phyloP scores from a whole-genome alignment of 345 rosid genomes.

The Gossypium ekmanianum region DNA sequence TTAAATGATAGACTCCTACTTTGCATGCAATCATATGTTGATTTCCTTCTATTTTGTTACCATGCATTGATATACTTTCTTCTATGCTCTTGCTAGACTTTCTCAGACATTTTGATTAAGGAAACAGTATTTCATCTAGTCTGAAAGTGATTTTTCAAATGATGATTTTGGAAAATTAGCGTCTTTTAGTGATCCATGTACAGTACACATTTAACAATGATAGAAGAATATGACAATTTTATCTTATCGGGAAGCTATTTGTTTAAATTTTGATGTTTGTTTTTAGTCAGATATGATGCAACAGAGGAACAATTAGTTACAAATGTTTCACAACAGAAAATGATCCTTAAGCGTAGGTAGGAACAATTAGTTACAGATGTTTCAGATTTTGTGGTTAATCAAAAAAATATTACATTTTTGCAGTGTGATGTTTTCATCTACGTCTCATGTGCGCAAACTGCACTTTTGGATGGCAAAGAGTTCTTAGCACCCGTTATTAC shows the following conservation, averaged over 20 bases:
- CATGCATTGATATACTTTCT: background rate
- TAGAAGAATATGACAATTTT: background rate
- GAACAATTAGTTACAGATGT: background rate
- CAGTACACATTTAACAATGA: background rate
- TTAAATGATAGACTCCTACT: slow-evolving; percentile 1
- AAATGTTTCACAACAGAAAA: slow-evolving; percentile 66
- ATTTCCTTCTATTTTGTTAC: background rate
- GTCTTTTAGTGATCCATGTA: background rate
- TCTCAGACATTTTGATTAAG: background rate
- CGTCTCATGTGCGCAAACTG: slow-evolving; percentile 85
- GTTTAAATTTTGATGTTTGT: slow-evolving; percentile 27
- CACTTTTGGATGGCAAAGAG: slow-evolving; percentile 88
- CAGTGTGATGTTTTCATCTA: slow-evolving; percentile 87
- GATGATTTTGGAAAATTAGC: background rate
- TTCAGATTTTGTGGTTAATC: background rate
- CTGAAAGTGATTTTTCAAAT: background rate
- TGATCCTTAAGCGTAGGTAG: slow-evolving; percentile 84
- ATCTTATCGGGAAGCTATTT: background rate
- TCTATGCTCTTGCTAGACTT: background rate
- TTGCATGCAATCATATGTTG: background rate
- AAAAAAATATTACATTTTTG: slow-evolving; percentile 13
- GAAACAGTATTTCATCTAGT: background rate
- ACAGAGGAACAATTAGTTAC: slow-evolving; percentile 53
- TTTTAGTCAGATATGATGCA: slow-evolving; percentile 88
- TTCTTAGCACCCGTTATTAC: slow-evolving; percentile 88